Evolutionary conservation across 1,284 basidiomycete species (phyloP).

Genomic region (Schizophyllum amplum): DNA sequence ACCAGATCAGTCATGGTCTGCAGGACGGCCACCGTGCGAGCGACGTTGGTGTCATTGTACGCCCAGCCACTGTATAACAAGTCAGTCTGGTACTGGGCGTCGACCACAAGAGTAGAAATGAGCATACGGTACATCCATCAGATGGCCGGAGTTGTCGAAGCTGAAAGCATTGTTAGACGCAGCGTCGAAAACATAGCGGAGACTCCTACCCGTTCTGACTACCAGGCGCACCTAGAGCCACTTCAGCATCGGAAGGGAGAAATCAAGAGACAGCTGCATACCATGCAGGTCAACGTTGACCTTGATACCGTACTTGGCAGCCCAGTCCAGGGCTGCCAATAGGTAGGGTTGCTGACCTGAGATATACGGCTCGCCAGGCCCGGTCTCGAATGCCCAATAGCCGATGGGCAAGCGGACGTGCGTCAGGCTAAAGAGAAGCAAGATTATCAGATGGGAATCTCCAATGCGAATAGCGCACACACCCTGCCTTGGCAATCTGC

Average conservation of each 20-base stretch:
- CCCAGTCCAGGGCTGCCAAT: conserved; percentile 72
- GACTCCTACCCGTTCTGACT: conserved; percentile 45
- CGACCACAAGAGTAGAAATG: neutral
- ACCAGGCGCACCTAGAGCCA: conserved; percentile 10
- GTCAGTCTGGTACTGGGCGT: neutral
- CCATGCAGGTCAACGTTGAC: conserved; percentile 80
- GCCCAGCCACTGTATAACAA: conserved; percentile 50
- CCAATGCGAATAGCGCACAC: neutral
- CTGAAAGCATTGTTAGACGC: neutral
- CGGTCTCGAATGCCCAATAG: conserved; percentile 87
- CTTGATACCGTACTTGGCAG: conserved; percentile 66
- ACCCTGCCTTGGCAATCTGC: conserved; percentile 63
- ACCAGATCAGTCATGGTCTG: conserved; percentile 57
- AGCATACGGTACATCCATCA: conserved; percentile 42
- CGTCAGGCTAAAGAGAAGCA: conserved; percentile 39
- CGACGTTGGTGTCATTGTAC: conserved; percentile 53
- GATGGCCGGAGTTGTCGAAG: conserved; percentile 85
- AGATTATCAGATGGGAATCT: neutral
- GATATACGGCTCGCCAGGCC: conserved; percentile 74
- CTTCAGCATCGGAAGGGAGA: too few relatives aligned
- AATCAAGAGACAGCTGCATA: too few relatives aligned
- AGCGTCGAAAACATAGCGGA: too few relatives aligned
- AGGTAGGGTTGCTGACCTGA: conserved; percentile 76
- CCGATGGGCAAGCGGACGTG: conserved; percentile 83
- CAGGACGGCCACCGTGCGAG: conserved; percentile 65